A percentile compares a stretch with the other conserved stretches of the same genome.
These are phyloP conservation scores for Elsinoe australis DNA, from an alignment of 2,329 filamentous ascomycete genomes.

Conservation along the genomic window DNA sequence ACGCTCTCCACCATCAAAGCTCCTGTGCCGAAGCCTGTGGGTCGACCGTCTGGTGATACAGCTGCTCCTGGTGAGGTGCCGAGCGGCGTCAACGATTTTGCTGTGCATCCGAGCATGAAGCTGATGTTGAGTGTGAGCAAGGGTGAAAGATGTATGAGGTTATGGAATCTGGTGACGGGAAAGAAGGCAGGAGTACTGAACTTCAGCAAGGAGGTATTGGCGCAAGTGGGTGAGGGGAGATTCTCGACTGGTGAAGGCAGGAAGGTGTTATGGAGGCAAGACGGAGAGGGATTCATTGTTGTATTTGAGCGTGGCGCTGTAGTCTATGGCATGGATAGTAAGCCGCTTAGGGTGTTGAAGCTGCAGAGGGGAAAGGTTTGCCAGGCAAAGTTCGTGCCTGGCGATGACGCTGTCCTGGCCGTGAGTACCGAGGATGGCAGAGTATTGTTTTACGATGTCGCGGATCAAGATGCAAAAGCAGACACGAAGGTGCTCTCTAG, in stretches of 20 bases:
- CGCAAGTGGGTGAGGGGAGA: slow-evolving; percentile 66
- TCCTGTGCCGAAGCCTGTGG: slow-evolving; percentile 70
- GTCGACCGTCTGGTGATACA: slow-evolving; percentile 82
- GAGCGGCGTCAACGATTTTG: slow-evolving; percentile 88
- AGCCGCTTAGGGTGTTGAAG: slow-evolving; percentile 22
- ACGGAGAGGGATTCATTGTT: slow-evolving; percentile 77
- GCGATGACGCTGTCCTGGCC: slow-evolving; percentile 53
- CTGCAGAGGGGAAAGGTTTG: slow-evolving; percentile 68
- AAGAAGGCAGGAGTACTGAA: slow-evolving; percentile 91
- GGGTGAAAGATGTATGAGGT: slow-evolving; percentile 80
- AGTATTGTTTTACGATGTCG: slow-evolving; percentile 66
- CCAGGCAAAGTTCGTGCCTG: slow-evolving; percentile 63
- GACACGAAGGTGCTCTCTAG: slow-evolving; percentile 39
- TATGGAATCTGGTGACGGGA: slow-evolving; percentile 95
- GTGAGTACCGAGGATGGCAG: slow-evolving; percentile 86
- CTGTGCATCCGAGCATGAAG: slow-evolving; percentile 92
- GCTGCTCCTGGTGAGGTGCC: slow-evolving; percentile 72
- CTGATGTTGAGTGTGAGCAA: slow-evolving; percentile 89
- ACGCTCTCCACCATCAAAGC: slow-evolving; percentile 81
- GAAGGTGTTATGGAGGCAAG: slow-evolving; percentile 69
- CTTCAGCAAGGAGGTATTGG: slow-evolving; percentile 66
- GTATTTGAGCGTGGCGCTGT: slow-evolving; percentile 79
- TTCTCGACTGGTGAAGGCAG: slow-evolving; percentile 75
- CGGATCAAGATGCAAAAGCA: slow-evolving; percentile 25
- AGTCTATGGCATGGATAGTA: slow-evolving; percentile 66